A percentile compares a stretch with the other conserved stretches of the same genome.
phyloP scores from a whole-genome alignment of 208 protist species.

The Trypanosoma brucei region DNA sequence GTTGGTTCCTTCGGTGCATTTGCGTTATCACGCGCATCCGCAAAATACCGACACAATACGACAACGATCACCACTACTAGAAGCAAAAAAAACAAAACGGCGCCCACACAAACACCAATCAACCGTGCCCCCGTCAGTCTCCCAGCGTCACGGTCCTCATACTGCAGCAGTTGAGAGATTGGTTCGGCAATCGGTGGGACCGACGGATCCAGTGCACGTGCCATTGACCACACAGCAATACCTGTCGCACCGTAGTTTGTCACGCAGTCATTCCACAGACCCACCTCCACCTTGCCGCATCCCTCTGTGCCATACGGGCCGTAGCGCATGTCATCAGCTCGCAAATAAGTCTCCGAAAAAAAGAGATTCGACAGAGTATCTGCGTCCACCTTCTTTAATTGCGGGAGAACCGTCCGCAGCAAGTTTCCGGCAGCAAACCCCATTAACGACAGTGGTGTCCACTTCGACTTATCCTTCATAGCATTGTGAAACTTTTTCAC shows the following conservation, averaged over 20 bases:
- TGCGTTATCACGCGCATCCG: constrained; percentile 9
- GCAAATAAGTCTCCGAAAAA: constrained; percentile 3
- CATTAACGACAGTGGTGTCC: constrained; percentile 1
- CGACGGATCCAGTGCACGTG: constrained; percentile 16
- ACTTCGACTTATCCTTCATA: neutral
- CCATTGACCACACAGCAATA: constrained; percentile 23
- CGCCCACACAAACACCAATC: constrained; percentile 23
- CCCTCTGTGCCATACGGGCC: constrained; percentile 6
- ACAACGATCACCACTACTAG: constrained; percentile 1
- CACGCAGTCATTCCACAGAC: constrained; percentile 4
- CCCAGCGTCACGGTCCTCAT: constrained; percentile 23
- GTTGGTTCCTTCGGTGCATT: constrained; percentile 31
- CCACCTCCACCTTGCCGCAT: neutral
- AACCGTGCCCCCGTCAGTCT: constrained; percentile 15
- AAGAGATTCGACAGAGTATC: neutral
- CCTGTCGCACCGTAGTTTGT: constrained; percentile 39
- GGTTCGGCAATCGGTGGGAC: neutral
- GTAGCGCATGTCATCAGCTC: constrained; percentile 14
- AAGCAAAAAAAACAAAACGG: neutral
- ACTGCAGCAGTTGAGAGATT: neutral
- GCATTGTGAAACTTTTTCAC: neutral
- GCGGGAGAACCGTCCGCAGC: neutral
- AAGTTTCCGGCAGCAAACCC: neutral
- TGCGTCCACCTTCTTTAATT: neutral
- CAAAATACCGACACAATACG: constrained; percentile 1